Evolutionary conservation across 2,329 filamentous ascomycete genomes (phyloP).

Genomic region (Fusarium lyarnte): DNA sequence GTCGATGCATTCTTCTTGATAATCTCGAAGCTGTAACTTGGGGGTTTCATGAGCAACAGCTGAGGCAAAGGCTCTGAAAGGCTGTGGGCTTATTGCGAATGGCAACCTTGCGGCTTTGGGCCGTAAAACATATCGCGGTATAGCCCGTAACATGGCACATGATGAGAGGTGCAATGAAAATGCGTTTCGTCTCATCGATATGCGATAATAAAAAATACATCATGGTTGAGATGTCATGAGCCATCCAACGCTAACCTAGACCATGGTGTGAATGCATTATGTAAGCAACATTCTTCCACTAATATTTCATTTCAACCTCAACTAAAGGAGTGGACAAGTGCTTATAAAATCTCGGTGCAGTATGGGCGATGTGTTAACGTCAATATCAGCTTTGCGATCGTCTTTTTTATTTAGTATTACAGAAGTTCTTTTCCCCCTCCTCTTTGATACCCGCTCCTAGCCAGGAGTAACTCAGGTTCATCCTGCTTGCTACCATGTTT

Average conservation of each 20-base stretch:
- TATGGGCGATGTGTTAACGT: constrained; percentile 14
- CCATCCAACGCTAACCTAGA: background rate
- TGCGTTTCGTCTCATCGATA: constrained; percentile 8
- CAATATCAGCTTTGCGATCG: background rate
- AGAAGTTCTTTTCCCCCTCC: background rate
- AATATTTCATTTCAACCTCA: background rate
- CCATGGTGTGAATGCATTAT: constrained; percentile 15
- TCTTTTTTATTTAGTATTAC: background rate
- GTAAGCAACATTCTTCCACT: constrained; percentile 27
- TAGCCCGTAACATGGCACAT: constrained; percentile 52
- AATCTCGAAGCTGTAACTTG: constrained; percentile 75
- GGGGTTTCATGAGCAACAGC: constrained; percentile 24
- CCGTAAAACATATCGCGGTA: constrained; percentile 43
- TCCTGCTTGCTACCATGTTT: constrained; percentile 44
- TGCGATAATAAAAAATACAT: constrained; percentile 2
- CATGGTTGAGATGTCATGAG: background rate
- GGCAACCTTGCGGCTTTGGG: constrained; percentile 18
- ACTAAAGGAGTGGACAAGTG: background rate
- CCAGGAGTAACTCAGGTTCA: constrained; percentile 1
- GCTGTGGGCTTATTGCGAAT: constrained; percentile 5
- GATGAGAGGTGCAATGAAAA: constrained; percentile 32
- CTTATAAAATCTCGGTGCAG: background rate
- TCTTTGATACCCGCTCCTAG: constrained; percentile 1
- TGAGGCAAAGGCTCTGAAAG: constrained; percentile 40
- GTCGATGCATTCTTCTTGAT: constrained; percentile 92